phyloP scores from a whole-genome alignment of 164 flowering plant species.

The Protea cynaroides region DNA sequence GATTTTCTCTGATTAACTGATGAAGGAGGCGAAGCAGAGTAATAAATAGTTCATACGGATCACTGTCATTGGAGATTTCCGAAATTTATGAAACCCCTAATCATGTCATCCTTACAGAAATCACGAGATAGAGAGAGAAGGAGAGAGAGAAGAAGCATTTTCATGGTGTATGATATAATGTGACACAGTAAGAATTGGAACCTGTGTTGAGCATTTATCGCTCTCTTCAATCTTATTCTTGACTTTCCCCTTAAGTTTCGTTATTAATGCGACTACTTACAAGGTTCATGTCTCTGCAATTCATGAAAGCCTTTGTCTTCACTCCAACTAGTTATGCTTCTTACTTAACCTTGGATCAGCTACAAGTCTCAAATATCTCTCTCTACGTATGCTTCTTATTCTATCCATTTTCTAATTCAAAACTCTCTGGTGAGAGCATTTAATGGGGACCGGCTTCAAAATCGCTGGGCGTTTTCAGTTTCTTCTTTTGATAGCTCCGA shows the following conservation, averaged over 20 bases:
- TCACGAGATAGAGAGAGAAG: no score
- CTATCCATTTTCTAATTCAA: not conserved
- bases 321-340: not conserved
- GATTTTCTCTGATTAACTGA: no score
- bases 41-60: no score
- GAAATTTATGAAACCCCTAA: no score
- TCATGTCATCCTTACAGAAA: no score
- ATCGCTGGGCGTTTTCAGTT: not conserved
- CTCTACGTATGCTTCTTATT: no score
- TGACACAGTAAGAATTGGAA: not conserved
- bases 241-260: not conserved
- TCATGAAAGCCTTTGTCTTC: not conserved
- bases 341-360: not conserved
- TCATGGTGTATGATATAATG: not conserved
- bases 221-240: not conserved
- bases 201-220: not conserved
- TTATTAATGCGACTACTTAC: not conserved
- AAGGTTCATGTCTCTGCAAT: not conserved
- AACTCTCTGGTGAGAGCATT: not conserved
- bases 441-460: not conserved
- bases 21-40: no score
- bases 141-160: no score
- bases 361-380: not conserved
- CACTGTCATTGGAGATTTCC: no score
- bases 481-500: not conserved